phyloP scores from a whole-genome alignment of 2,329 filamentous ascomycete species.

The Coniochaeta ligniaria region DNA sequence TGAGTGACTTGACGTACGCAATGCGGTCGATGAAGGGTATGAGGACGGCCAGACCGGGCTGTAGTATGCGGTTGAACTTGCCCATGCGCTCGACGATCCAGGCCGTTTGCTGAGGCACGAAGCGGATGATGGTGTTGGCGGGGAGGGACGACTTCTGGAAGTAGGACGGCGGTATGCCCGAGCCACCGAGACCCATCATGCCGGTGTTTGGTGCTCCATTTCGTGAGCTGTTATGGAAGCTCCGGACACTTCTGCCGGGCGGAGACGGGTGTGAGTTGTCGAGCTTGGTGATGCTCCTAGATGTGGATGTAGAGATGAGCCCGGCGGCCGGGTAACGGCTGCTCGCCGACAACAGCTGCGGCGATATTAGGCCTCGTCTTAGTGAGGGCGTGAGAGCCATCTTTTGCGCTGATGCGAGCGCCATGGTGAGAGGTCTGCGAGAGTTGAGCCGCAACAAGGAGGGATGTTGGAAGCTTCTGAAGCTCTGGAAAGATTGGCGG shows the following conservation, averaged over 20 bases:
- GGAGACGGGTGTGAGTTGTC: background rate
- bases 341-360: background rate
- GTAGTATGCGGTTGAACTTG: slow-evolving; percentile 87
- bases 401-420: slow-evolving; percentile 16
- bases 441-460: background rate
- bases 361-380: slow-evolving; percentile 8
- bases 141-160: slow-evolving; percentile 71
- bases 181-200: slow-evolving; percentile 17
- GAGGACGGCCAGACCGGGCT: slow-evolving; percentile 84
- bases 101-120: slow-evolving; percentile 98
- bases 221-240: slow-evolving; percentile 13
- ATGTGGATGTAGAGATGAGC: background rate
- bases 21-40: slow-evolving; percentile 91
- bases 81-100: slow-evolving; percentile 99
- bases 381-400: slow-evolving; percentile 12
- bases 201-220: slow-evolving; percentile 12
- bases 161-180: slow-evolving; percentile 58
- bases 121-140: slow-evolving; percentile 89
- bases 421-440: slow-evolving; percentile 11
- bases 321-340: background rate
- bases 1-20: slow-evolving; percentile 94
- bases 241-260: background rate
- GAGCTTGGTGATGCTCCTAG: slow-evolving; percentile 1
- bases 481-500: background rate
- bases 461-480: background rate